Conservation (phyloP, 495 filamentous ascomycete genomes). For the Achaetomiella virescens region DNA sequence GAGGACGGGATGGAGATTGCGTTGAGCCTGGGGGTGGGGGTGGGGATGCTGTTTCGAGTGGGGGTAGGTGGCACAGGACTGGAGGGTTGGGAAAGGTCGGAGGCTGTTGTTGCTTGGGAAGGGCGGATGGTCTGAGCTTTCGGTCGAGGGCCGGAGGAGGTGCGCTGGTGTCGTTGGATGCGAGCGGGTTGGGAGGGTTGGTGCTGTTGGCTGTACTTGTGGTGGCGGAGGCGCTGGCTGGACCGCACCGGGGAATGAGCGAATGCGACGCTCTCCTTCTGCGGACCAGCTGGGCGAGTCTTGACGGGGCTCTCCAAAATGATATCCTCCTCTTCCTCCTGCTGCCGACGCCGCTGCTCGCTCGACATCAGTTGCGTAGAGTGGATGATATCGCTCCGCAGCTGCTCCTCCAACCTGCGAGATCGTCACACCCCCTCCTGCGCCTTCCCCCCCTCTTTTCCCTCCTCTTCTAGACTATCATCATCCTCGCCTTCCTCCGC, state of each 20-base stretch:
- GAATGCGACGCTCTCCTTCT: not conserved
- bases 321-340: slow-evolving; percentile 19
- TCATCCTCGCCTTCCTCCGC: slow-evolving; percentile 22
- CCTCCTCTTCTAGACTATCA: not conserved
- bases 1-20: not conserved
- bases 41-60: not conserved
- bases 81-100: slow-evolving; percentile 27
- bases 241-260: not conserved
- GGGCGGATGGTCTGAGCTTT: slow-evolving; percentile 21
- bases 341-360: not conserved
- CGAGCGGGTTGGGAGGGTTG: not conserved
- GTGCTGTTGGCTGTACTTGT: not conserved
- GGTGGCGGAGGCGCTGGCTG: slow-evolving; percentile 5
- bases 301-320: slow-evolving; percentile 21
- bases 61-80: not conserved
- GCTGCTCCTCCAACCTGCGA: slow-evolving; percentile 42
- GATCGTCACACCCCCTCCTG: slow-evolving; percentile 18
- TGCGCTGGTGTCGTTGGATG: not conserved
- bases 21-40: not conserved
- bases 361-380: slow-evolving; percentile 31
- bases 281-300: slow-evolving; percentile 5
- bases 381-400: slow-evolving; percentile 39
- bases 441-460: slow-evolving; percentile 7
- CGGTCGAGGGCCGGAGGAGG: not conserved
- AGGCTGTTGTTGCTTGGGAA: slow-evolving; percentile 44